Conservation (phyloP, 441 rosid species). For the Jatropha podagrica region DNA sequence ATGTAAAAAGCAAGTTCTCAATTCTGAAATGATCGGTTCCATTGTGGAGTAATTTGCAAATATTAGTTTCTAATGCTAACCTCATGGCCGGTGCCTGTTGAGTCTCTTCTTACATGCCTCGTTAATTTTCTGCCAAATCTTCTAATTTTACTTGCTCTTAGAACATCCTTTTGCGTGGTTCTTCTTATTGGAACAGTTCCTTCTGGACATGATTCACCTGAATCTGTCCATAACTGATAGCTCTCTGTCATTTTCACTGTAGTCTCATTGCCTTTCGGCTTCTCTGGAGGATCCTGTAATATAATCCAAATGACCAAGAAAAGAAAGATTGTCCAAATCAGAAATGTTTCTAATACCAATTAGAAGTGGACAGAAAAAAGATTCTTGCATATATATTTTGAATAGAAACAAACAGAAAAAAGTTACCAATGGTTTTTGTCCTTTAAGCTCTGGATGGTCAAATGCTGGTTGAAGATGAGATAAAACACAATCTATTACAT, state of each 20-base stretch:
- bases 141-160: constrained; percentile 60
- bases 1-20: constrained; percentile 14
- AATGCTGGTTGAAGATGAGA: constrained; percentile 90
- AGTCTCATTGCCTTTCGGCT: constrained; percentile 51
- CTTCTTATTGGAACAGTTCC: constrained; percentile 87
- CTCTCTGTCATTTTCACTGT: constrained; percentile 33
- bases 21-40: constrained; percentile 15
- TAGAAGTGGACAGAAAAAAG: neutral
- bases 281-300: constrained; percentile 74
- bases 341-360: neutral
- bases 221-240: constrained; percentile 66
- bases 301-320: neutral
- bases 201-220: constrained; percentile 81
- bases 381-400: constrained; percentile 3
- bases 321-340: constrained; percentile 42
- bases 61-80: constrained; percentile 54
- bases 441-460: constrained; percentile 75
- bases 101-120: constrained; percentile 70
- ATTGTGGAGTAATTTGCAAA: constrained; percentile 36
- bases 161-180: constrained; percentile 69
- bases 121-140: constrained; percentile 71
- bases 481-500: constrained; percentile 69
- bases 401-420: neutral
- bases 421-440: constrained; percentile 68
- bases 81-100: constrained; percentile 79